Base-by-base conservation (phyloP, 192 early-diverging fungal genomes). In the Rhizophagus clarus region DNA sequence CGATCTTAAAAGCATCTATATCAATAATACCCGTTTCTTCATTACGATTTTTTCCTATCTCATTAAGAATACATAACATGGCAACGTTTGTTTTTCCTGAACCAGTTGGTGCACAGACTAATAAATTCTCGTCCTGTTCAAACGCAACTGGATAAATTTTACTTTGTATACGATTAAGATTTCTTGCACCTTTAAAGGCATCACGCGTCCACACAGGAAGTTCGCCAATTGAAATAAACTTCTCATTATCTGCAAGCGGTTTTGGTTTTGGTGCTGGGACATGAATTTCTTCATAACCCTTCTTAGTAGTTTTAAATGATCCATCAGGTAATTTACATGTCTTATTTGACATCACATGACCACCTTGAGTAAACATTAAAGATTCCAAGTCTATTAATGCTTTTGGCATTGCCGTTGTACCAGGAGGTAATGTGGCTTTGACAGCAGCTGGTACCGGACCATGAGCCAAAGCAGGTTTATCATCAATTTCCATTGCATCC, bases 71-170 rank as follows among this genome's bases (percentile, higher is more conserved):
- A 17, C 97, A 96, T 17, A 99, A 87, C 93, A 98, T 97, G 20
- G 97, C 98, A 71, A 95, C 95, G 84, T 99, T 98, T 34, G 98
- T 99, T 89, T 99, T 99, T 78, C 98, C 98, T 3, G 98, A 96
- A 81, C 97, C 97, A 8, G 98, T 99, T 0, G 98, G 98, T 10
- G 98, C 98, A 84, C 98, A 98, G n/a, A 99, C 86, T 8, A 99
- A 88, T 89, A 98, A 89, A 83, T 97, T 97, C 61, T 95, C 97
- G 82, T 98, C 96, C n/a, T 88, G 85, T 12, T 84, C 84, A 83
- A 95, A 99, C 0, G 96, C 98, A n/a, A 88, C 85, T 37, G 93
- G 92, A 79, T 94, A 98, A 5, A 99, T 89, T 45, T 88, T 88
- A 80, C 93, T 95, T 88, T 99, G 98, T 45, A 99, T 89, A 64